These are phyloP conservation scores for Didymella exigua DNA, from an alignment of 2,329 filamentous ascomycete genomes.

Conservation along the genomic window DNA sequence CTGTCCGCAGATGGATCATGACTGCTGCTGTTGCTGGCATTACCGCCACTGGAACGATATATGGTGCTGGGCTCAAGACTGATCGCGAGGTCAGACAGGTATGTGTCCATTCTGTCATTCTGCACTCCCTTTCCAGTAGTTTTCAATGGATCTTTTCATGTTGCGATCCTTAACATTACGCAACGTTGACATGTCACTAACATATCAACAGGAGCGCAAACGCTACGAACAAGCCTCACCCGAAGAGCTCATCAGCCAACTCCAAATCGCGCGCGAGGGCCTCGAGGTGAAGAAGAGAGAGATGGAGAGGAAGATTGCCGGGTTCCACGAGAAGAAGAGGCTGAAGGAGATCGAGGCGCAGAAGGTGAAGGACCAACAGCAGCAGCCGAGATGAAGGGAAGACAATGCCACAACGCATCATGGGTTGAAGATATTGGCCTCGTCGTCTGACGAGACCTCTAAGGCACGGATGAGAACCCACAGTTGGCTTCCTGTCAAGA, in stretches of 20 bases:
- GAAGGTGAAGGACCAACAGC: background rate
- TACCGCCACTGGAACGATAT: slow-evolving; percentile 63
- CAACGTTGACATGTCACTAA: background rate
- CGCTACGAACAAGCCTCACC: slow-evolving; percentile 57
- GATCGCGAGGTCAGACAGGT: slow-evolving; percentile 60
- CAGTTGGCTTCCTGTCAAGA: background rate
- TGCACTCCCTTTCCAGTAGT: too few relatives aligned
- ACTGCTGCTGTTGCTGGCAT: slow-evolving; percentile 62
- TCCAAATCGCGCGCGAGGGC: slow-evolving; percentile 58
- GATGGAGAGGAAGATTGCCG: slow-evolving; percentile 61
- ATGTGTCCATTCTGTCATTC: slow-evolving; percentile 13
- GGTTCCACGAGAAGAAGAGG: slow-evolving; percentile 25
- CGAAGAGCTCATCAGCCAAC: slow-evolving; percentile 61
- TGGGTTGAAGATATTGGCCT: too few relatives aligned
- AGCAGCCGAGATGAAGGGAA: slow-evolving; percentile 1
- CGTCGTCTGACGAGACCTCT: too few relatives aligned
- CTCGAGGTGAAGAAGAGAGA: slow-evolving; percentile 58
- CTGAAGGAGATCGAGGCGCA: slow-evolving; percentile 20
- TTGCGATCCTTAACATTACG: background rate
- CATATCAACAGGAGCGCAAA: slow-evolving; percentile 50
- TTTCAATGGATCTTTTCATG: too few relatives aligned
- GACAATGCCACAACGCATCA: background rate
- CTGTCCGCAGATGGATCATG: slow-evolving; percentile 57
- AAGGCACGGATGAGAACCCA: too few relatives aligned
- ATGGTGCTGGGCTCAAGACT: slow-evolving; percentile 65